Conservation (phyloP, 352 stramenopile genomes). For the Phytophthora rubi region DNA sequence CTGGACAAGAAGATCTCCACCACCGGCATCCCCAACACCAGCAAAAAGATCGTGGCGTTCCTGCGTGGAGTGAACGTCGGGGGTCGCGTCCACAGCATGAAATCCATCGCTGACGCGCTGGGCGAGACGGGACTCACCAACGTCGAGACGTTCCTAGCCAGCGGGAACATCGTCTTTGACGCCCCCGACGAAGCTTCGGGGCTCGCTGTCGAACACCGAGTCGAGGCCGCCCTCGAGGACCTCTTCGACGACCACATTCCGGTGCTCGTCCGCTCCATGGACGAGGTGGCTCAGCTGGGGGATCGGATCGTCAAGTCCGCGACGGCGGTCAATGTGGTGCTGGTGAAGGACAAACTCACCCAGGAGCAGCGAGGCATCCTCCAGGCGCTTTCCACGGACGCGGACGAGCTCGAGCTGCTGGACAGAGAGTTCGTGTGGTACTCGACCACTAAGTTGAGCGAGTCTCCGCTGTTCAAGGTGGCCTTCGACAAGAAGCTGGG, state of each 20-base stretch:
- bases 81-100: conserved; percentile 41
- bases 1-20: background rate
- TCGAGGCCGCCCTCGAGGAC: conserved; percentile 29
- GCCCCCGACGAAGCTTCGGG: background rate
- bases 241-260: conserved; percentile 37
- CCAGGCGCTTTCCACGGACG: conserved; percentile 17
- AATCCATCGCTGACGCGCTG: conserved; percentile 32
- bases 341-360: conserved; percentile 34
- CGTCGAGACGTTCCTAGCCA: conserved; percentile 42
- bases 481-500: conserved; percentile 44
- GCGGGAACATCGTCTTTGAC: conserved; percentile 41
- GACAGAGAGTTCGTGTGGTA: conserved; percentile 44
- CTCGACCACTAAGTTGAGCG: conserved; percentile 41
- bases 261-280: conserved; percentile 31
- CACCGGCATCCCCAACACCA: conserved; percentile 1
- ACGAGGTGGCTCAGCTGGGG: conserved; percentile 17
- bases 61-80: conserved; percentile 43
- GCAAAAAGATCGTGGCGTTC: conserved; percentile 36
- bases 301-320: conserved; percentile 17
- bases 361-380: conserved; percentile 29
- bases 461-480: conserved; percentile 45
- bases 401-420: conserved; percentile 32
- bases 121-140: conserved; percentile 22
- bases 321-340: conserved; percentile 37
- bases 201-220: conserved; percentile 20